Base-by-base conservation (phyloP, 495 filamentous ascomycete species). In the Trichoderma virens region DNA sequence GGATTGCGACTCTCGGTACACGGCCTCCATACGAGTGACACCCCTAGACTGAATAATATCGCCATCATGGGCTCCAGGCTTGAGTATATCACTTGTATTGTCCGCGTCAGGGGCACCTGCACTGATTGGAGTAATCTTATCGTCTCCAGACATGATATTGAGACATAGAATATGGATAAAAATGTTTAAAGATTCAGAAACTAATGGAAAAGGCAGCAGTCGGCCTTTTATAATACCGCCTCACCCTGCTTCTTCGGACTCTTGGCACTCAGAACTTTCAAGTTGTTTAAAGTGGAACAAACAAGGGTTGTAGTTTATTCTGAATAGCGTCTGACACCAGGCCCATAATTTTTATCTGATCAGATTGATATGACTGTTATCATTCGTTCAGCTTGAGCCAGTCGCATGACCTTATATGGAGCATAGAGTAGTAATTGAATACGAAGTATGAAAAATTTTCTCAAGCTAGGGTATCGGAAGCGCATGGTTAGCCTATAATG, bases 61-160 rank as follows among this genome's bases (percentile, higher is more conserved):
- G 76, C 75, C 14, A 45, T 6, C 18, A 20, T 45, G 16, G 41
- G 3, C 41, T 45, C 14, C 41, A n/a, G 14, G 41, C 16, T 45
- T 45, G 41, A 45, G 16, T 11, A 20, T 16, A 20, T 45, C 41
- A 45, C 18, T 18, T 20, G 14, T 16, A 45, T 20, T 45, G 41
- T 20, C 41, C 14, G 41, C 18, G 14, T 45, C 41, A n/a, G 18
- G 14, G 41, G n/a, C 41, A n/a, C 18, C 16, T 18, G 14, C 14
- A 16, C 41, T 20, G 14, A 45, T 20, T 2, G 41, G 41, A 5
- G 18, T 6, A 5, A 45, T 45, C 41, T 45, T 45, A 20, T n/a
- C 41, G 6, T 45, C 41, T 18, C 13, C n/a, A 45, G 41, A 45
- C 41, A 45, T 45, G 41, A n/a, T 45, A 20, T 5, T 20, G 41